Conservation (phyloP, 768 basidiomycete genomes). For the Agaricus sinodeliciosus region DNA sequence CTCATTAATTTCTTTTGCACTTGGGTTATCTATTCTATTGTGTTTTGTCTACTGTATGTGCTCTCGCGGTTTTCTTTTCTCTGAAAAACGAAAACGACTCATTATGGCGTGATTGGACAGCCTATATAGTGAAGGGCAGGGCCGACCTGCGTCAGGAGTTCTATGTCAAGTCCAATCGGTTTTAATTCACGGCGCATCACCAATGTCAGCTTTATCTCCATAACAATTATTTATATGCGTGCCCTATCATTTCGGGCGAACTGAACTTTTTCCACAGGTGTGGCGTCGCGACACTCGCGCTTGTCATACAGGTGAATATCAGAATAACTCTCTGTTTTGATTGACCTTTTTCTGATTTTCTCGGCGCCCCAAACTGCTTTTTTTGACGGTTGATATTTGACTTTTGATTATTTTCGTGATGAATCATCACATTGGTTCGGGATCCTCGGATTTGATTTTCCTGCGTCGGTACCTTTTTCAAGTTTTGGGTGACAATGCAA, state of each 20-base stretch:
- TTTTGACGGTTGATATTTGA: slow-evolving; percentile 10
- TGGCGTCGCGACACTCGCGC: slow-evolving; percentile 17
- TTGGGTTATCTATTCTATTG: slow-evolving; percentile 49
- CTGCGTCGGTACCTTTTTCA: neutral
- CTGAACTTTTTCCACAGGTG: slow-evolving; percentile 14
- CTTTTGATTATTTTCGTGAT: slow-evolving; percentile 9
- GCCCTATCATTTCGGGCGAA: neutral
- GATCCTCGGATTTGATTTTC: neutral
- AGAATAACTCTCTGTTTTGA: neutral
- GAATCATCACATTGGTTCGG: too few species aligned
- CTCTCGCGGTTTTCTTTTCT: neutral
- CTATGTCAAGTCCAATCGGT: slow-evolving; percentile 47
- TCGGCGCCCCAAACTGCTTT: neutral
- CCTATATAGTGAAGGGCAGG: slow-evolving; percentile 11
- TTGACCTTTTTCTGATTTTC: neutral
- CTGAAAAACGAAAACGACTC: too few species aligned
- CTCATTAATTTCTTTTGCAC: slow-evolving; percentile 53
- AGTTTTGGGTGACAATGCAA: slow-evolving; percentile 21
- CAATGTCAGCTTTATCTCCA: slow-evolving; percentile 34
- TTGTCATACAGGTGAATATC: slow-evolving; percentile 21
- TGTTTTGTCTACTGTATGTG: slow-evolving; percentile 45
- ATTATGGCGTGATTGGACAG: neutral
- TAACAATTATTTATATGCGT: neutral
- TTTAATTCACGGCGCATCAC: slow-evolving; percentile 44
- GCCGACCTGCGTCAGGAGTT: slow-evolving; percentile 17